These are phyloP conservation scores for Amyloporia xantha DNA, from an alignment of 768 basidiomycete species.

Conservation along the genomic window DNA sequence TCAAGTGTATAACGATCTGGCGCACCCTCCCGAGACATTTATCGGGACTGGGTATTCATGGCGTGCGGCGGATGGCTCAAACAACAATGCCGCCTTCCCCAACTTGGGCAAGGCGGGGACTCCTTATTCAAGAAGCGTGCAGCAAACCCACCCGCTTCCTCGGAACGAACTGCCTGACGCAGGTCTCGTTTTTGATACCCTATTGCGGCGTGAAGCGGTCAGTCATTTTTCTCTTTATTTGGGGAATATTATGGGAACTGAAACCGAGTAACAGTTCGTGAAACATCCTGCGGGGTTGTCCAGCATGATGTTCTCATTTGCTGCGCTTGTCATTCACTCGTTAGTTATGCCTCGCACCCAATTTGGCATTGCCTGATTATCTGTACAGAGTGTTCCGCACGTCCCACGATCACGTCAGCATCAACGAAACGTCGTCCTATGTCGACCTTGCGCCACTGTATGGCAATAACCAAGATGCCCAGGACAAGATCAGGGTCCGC, in stretches of 20 bases:
- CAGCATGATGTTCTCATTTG: slow-evolving; percentile 75
- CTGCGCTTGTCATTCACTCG: slow-evolving; percentile 77
- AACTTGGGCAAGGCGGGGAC: slow-evolving; percentile 72
- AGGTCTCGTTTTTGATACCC: slow-evolving; percentile 73
- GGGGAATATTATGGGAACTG: neutral
- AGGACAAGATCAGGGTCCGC: slow-evolving; percentile 47
- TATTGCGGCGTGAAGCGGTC: slow-evolving; percentile 67
- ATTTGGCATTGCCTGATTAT: neutral
- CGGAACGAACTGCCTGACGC: slow-evolving; percentile 69
- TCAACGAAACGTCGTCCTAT: slow-evolving; percentile 85
- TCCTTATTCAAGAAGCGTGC: slow-evolving; percentile 81
- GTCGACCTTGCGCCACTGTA: slow-evolving; percentile 82
- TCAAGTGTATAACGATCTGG: slow-evolving; percentile 77
- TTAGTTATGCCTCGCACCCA: slow-evolving; percentile 20
- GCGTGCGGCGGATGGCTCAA: slow-evolving; percentile 70
- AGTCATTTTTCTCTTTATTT: slow-evolving; percentile 7
- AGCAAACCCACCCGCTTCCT: slow-evolving; percentile 59
- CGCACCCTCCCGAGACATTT: slow-evolving; percentile 70
- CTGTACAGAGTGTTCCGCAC: slow-evolving; percentile 78
- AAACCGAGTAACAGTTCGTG: slow-evolving; percentile 47
- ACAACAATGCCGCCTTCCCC: slow-evolving; percentile 66
- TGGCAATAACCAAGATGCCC: slow-evolving; percentile 58
- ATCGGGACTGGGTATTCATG: slow-evolving; percentile 57
- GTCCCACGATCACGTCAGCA: slow-evolving; percentile 51
- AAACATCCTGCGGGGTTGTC: slow-evolving; percentile 77